Percentiles rank a stretch among this genome's conserved stretches.
Evolutionary conservation across 2,329 filamentous ascomycete genomes (phyloP).

Genomic region (Sclerotinia sclerotiorum): DNA sequence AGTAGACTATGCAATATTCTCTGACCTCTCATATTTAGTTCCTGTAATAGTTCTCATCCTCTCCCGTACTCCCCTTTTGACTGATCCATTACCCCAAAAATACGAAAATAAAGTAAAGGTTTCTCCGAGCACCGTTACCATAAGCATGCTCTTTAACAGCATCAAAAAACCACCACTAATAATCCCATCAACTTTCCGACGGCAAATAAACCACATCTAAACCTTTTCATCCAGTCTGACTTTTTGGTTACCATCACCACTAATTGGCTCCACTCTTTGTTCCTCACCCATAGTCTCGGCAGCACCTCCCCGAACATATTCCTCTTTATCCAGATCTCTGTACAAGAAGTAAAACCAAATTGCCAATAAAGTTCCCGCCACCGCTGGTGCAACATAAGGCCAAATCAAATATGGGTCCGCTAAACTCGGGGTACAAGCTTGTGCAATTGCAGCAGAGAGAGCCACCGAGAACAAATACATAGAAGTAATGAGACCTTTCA

Average conservation of each 20-base stretch:
- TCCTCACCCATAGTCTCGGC: neutral
- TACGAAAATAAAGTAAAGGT: neutral
- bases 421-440: constrained; percentile 28
- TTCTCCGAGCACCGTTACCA: neutral
- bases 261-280: neutral
- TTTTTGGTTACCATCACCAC: neutral
- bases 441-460: constrained; percentile 42
- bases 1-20: neutral
- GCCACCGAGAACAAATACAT: constrained; percentile 71
- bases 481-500: constrained; percentile 71
- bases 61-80: neutral
- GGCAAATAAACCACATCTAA: neutral
- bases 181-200: neutral
- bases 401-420: constrained; percentile 65
- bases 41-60: neutral
- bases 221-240: neutral
- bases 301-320: constrained; percentile 40
- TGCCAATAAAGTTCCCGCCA: constrained; percentile 61
- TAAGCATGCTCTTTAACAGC: no score
- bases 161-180: neutral
- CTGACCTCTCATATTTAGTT: neutral
- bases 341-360: constrained; percentile 67
- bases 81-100: neutral
- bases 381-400: constrained; percentile 67
- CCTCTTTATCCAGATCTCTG: constrained; percentile 60